Base-by-base conservation (phyloP, 768 basidiomycete species). In the Pisolithus albus region DNA sequence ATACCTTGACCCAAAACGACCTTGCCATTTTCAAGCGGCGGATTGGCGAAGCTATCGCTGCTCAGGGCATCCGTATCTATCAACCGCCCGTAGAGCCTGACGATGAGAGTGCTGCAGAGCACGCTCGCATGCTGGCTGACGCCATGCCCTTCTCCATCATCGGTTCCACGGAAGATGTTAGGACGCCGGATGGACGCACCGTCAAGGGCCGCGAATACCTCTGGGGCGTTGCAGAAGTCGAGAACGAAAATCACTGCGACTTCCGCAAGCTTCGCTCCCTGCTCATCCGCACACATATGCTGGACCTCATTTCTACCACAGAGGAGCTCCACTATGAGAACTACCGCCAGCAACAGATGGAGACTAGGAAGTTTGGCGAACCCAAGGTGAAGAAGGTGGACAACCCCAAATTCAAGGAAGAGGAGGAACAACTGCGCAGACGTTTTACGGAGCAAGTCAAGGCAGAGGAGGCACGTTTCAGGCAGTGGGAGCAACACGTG, bases 171-270 rank as follows among this genome's bases (percentile, higher is more conserved):
- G 85, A 94, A 64, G 95, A 99, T 58, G 95, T 99, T 44, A 80
- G 81, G 61, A 97, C 92, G 4, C 72, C 77, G 21, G 95, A 98
- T 65, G 96, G 96, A 10, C 83, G 93, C 52, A 71, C 82, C 32
- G 96, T 99, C 65, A 98, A 98, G 72, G 96, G 96, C 43, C 85
- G 96, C 61, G 91, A 98, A 70, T 99, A 99, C 67, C 83, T 95
- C 13, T 99, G 96, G 96, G 96, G 96, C 77, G 93, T 99, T n/a
- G 96, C 96, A 8, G 96, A 99, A 77, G 95, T 99, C 55, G 96
- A 99, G 73, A 98, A 99, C 67, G 96, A 99, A 74, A 86, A 87
- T 68, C 96, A 99, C 73, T 99, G 96, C 67, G 96, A 98, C 72
- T 99, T 99, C 84, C 89, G 88, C 73, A 97, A 96, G 72, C 78